phyloP scores from a whole-genome alignment of 129 eudicot species.

The Centrapalus pauciflorus region DNA sequence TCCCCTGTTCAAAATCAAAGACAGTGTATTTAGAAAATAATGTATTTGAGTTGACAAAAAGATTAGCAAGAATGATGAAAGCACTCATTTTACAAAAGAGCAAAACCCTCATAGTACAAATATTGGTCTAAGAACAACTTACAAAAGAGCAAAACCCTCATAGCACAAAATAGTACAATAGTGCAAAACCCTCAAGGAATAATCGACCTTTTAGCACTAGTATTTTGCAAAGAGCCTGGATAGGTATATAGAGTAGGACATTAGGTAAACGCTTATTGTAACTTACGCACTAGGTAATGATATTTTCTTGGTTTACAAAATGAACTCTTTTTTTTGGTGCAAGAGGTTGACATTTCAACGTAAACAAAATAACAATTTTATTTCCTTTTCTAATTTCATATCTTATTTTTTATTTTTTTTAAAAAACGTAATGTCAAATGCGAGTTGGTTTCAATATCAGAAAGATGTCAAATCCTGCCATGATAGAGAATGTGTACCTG shows the following conservation, averaged over 20 bases:
- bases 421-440: neutral
- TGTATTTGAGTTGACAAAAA: neutral
- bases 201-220: no score
- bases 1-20: conserved; percentile 50
- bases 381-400: neutral
- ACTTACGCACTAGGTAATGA: neutral
- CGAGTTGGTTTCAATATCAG: neutral
- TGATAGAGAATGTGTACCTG: conserved; percentile 49
- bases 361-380: neutral
- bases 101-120: neutral
- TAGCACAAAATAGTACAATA: no score
- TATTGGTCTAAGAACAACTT: neutral
- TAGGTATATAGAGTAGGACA: neutral
- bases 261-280: neutral
- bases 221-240: neutral
- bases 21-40: neutral
- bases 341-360: neutral
- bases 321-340: neutral
- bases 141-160: no score
- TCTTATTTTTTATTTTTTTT: neutral
- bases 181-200: no score
- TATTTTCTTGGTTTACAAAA: neutral
- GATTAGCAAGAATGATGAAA: neutral
- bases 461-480: neutral
- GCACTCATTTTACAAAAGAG: neutral